A percentile compares a stretch with the other conserved stretches of the same genome.
phyloP scores from a whole-genome alignment of 2,329 filamentous ascomycete genomes.

The Clathrospora elynae region DNA sequence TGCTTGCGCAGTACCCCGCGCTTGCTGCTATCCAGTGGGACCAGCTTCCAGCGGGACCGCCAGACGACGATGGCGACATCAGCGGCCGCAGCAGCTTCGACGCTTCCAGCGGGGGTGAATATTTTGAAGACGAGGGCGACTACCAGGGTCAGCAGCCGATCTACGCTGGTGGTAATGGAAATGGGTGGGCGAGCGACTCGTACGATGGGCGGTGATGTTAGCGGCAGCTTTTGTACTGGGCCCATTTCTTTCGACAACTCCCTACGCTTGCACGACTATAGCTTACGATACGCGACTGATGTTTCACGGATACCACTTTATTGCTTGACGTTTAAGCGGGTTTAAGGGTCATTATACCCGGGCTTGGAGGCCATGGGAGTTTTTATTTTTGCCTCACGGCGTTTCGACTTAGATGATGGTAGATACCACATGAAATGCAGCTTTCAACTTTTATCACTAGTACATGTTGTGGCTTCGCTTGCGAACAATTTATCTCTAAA shows the following conservation, averaged over 20 bases:
- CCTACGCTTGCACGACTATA: slow-evolving; percentile 14
- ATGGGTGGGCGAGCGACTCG: slow-evolving; percentile 46
- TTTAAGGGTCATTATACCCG: slow-evolving; percentile 21
- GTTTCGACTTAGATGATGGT: slow-evolving; percentile 13
- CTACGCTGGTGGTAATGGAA: slow-evolving; percentile 36
- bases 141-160: slow-evolving; percentile 36
- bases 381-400: slow-evolving; percentile 1
- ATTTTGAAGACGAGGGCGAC: slow-evolving; percentile 72
- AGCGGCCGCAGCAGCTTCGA: slow-evolving; percentile 83
- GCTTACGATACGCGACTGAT: slow-evolving; percentile 4
- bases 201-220: slow-evolving; percentile 18
- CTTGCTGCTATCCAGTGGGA: slow-evolving; percentile 90
- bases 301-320: slow-evolving; percentile 27
- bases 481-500: too few relatives aligned
- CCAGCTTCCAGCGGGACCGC: slow-evolving; percentile 66
- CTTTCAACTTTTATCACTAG: neutral
- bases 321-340: too few relatives aligned
- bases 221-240: neutral
- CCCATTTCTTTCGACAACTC: slow-evolving; percentile 1
- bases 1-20: slow-evolving; percentile 90
- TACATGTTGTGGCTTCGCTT: too few relatives aligned
- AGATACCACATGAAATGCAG: slow-evolving; percentile 10
- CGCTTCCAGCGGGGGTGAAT: slow-evolving; percentile 68
- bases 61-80: slow-evolving; percentile 66
- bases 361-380: slow-evolving; percentile 2